Evolutionary conservation across 805 yeast genomes (phyloP).

Genomic region (Candida oleophila): DNA sequence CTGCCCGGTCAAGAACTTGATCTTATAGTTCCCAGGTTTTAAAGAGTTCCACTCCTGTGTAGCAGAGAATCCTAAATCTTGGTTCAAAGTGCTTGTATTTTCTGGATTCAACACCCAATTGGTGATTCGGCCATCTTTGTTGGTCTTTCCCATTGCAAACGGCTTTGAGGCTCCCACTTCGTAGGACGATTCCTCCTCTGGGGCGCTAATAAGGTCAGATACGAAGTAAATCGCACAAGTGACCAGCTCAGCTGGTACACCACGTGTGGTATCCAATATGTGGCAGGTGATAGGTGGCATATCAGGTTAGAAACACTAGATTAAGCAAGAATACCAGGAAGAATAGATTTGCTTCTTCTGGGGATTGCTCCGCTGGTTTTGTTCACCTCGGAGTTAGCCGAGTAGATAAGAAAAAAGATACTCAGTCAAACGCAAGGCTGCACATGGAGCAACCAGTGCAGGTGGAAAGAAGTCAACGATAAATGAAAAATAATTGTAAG

Average conservation of each 20-base stretch:
- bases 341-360: no score
- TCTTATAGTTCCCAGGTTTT: constrained; percentile 66
- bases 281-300: constrained; percentile 79
- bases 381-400: not conserved
- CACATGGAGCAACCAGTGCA: no score
- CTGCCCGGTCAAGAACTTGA: constrained; percentile 72
- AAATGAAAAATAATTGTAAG: no score
- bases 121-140: constrained; percentile 76
- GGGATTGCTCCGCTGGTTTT: no score
- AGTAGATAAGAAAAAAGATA: not conserved
- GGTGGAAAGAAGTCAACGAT: no score
- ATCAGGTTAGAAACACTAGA: no score
- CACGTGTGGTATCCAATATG: constrained; percentile 78
- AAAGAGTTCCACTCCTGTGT: constrained; percentile 43
- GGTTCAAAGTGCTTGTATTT: constrained; percentile 10
- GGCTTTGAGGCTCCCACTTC: constrained; percentile 31
- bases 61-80: constrained; percentile 27
- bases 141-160: constrained; percentile 70
- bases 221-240: constrained; percentile 56
- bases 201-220: constrained; percentile 20
- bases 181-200: constrained; percentile 26
- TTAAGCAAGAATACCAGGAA: no score
- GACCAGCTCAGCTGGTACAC: constrained; percentile 81
- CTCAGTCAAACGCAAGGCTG: not conserved
- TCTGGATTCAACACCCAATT: constrained; percentile 58